These are phyloP conservation scores for Biscogniauxia sp. DNA, from an alignment of 2,329 filamentous ascomycete genomes.

Conservation along the genomic window DNA sequence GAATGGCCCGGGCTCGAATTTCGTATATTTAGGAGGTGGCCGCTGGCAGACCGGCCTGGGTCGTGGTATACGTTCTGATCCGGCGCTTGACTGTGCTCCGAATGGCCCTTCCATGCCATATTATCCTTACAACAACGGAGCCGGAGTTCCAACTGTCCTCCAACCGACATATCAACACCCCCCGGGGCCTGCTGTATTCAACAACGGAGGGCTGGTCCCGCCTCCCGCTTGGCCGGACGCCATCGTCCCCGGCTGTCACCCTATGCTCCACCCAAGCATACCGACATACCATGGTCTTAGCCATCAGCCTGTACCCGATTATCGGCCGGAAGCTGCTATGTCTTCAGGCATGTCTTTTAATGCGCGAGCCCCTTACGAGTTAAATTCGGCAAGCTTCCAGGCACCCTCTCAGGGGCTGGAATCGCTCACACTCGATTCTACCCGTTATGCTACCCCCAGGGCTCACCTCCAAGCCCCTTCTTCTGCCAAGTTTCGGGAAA, in stretches of 20 bases:
- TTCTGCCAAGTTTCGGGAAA: constrained; percentile 59
- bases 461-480: constrained; percentile 22
- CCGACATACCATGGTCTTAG: constrained; percentile 36
- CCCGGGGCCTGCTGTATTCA: constrained; percentile 39
- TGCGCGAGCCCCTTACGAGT: constrained; percentile 38
- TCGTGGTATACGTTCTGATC: constrained; percentile 17
- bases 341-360: constrained; percentile 30
- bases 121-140: constrained; percentile 27
- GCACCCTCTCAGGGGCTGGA: constrained; percentile 33
- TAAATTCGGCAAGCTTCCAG: constrained; percentile 20
- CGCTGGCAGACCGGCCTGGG: constrained; percentile 20
- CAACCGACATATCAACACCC: constrained; percentile 36
- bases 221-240: constrained; percentile 38
- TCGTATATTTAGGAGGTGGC: constrained; percentile 11
- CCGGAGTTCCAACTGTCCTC: constrained; percentile 30
- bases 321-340: constrained; percentile 25
- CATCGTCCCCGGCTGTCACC: constrained; percentile 32
- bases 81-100: constrained; percentile 28
- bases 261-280: constrained; percentile 31
- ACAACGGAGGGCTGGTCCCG: constrained; percentile 37
- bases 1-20: constrained; percentile 16
- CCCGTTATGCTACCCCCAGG: constrained; percentile 19
- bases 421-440: constrained; percentile 32
- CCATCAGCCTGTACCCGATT: constrained; percentile 19
- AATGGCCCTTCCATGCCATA: constrained; percentile 24